These are phyloP conservation scores for Globisporangium rhizosaccharum DNA, from an alignment of 352 stramenopile genomes.

Conservation along the genomic window DNA sequence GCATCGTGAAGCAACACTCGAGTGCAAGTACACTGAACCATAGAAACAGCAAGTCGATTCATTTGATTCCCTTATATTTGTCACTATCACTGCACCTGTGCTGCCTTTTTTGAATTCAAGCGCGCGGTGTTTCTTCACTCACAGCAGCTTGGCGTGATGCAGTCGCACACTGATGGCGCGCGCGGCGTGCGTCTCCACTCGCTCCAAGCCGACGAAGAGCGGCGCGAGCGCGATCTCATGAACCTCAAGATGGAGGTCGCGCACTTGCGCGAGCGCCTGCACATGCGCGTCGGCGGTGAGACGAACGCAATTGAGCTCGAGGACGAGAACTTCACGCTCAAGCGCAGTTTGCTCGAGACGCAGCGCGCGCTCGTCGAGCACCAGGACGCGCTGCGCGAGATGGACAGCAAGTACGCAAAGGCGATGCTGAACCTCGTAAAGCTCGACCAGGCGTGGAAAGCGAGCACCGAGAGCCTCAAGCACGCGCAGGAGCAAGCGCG, in stretches of 20 bases:
- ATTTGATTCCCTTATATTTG: too few relatives aligned
- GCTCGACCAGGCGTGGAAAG: constrained; percentile 71
- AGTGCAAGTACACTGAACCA: too few relatives aligned
- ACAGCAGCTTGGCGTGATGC: neutral
- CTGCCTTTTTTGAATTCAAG: too few relatives aligned
- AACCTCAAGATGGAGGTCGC: constrained; percentile 85
- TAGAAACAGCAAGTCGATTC: too few relatives aligned
- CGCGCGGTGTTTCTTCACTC: too few relatives aligned
- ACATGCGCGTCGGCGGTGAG: constrained; percentile 68
- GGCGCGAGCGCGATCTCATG: constrained; percentile 64
- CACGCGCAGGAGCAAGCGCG: constrained; percentile 11
- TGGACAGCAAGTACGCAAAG: constrained; percentile 65
- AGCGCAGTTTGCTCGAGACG: constrained; percentile 45
- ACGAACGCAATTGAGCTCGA: constrained; percentile 71
- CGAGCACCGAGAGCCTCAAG: constrained; percentile 30
- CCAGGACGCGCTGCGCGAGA: constrained; percentile 31
- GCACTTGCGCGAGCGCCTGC: constrained; percentile 61
- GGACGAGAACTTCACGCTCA: constrained; percentile 68
- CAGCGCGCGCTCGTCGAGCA: constrained; percentile 38
- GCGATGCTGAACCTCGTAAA: constrained; percentile 59
- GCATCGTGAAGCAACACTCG: too few relatives aligned
- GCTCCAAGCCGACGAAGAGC: constrained; percentile 42
- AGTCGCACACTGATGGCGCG: neutral
- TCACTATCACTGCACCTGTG: too few relatives aligned
- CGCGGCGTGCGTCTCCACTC: constrained; percentile 34